Evolutionary conservation across 176 grass and related monocot species (phyloP), one percentile per base, ranked within the genome.

Genomic region (Carex pumila): DNA sequence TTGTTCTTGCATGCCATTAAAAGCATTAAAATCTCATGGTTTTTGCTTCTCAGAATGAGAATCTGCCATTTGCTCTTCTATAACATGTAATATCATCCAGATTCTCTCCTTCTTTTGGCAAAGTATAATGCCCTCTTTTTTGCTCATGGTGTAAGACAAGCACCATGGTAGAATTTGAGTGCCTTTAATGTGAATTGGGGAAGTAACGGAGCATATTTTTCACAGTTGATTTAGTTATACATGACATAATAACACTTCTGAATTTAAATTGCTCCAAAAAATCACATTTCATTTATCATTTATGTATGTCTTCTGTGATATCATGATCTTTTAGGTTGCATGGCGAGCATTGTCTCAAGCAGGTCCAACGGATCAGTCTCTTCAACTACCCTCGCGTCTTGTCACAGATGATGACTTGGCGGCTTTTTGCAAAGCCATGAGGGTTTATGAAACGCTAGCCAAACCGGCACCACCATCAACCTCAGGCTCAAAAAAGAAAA

Each of bases 371-470:
- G 84, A 57, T 65, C 86, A 63, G 88, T 87, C 65, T 71, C 80
- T 43, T 84, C 65, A 81, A 56, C 82, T 71, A 82, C 96, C 96
- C 71, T 88, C 96, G 61, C 96, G 96, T 89, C 93, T 99, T 88
- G 83, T 99, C 34, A 95, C 91, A 83, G 96, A 95, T 77, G 87
- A 95, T 58, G 96, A 99, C 66, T 85, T 99, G 54, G 87, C 82
- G 18, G 37, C 93, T 50, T 92, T 99, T 77, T 99, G 86, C 55
- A 88, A 95, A 82, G 96, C 93, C 86, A 92, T 99, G 93, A 95
- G 88, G 90, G 61, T 94, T 66, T 84, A 91, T 7, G 96, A 99
- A 88, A 83, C 91, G 65, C 83, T 89, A 88, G 82, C 81, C 37
- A 83, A 83, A 66, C 81, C 62, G 3, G 9, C 11, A 43, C 84